Evolutionary conservation across 371 early-diverging fungal species (phyloP), one percentile per base, ranked within the genome.

Genomic region (Mucor sp.): DNA sequence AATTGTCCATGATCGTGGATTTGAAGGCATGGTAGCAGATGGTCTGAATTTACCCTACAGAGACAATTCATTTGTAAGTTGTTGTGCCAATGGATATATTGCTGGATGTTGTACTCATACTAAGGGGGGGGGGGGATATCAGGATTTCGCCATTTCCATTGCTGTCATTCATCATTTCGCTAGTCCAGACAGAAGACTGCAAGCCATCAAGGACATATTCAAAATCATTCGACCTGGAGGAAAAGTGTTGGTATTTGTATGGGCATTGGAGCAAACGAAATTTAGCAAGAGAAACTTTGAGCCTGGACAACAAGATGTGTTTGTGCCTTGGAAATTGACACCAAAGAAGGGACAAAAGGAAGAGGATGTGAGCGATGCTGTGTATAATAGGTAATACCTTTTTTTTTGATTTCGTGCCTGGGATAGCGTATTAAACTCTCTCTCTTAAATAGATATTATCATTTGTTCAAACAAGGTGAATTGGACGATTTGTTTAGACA

Each of bases 91-190:
- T 33, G 8, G 33, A 7, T 33, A 3, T 7, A 7, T 33, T 3
- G 7, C 8, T 33, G 8, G 33, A 33, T 1, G 4, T 1, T 7
- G 4, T 33, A 33, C 33, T 6, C 6, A 30, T n/a, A n/a, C n/a
- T n/a, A n/a, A n/a, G n/a, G n/a, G n/a, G n/a, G n/a, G n/a, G n/a
- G n/a, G n/a, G n/a, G n/a, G n/a, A n/a, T n/a, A n/a, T n/a, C 6
- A 94, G 94, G 99, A 98, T 77, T 97, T 95, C 85, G 91, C 88
- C 1, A 88, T 97, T 32, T 96, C 95, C 0, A 97, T 98, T 65
- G 99, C 99, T 12, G 98, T 97, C 15, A 94, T 98, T 39, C 99
- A 98, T 79, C 98, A 98, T 75, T 92, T 98, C 56, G 85, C 96
- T 9, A 87, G 93, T 0, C 84, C 85, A 0, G 93, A 93, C 64